A percentile compares a stretch with the other conserved stretches of the same genome.
Evolutionary conservation across 352 stramenopile genomes (phyloP).

Genomic region (Phytophthora rubi): DNA sequence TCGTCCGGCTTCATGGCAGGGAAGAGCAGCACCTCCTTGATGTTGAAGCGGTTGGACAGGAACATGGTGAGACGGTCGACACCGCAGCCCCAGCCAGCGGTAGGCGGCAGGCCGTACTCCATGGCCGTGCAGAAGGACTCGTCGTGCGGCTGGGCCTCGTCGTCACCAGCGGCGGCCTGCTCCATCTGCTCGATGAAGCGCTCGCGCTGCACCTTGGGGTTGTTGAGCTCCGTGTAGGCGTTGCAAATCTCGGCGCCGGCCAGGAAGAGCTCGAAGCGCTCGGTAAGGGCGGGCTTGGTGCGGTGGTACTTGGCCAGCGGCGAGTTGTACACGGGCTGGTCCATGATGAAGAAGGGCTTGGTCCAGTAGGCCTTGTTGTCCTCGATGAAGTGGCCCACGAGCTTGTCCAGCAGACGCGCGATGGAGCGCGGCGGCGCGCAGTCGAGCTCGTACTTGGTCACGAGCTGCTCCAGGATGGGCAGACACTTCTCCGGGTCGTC

Average conservation of each 20-base stretch:
- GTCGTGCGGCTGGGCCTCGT: constrained; percentile 93
- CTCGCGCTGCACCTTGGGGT: constrained; percentile 92
- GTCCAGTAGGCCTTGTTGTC: constrained; percentile 88
- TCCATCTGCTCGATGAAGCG: constrained; percentile 86
- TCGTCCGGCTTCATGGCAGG: constrained; percentile 99
- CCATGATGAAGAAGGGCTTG: constrained; percentile 98
- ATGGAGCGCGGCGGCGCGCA: constrained; percentile 77
- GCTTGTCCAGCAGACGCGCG: constrained; percentile 84
- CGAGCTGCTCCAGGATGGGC: constrained; percentile 66
- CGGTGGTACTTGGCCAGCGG: constrained; percentile 98
- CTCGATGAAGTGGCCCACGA: constrained; percentile 91
- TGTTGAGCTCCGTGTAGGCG: constrained; percentile 99
- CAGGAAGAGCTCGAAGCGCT: constrained; percentile 99
- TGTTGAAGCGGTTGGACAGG: constrained; percentile 93
- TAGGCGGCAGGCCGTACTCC: constrained; percentile 98
- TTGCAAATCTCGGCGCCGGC: constrained; percentile 97
- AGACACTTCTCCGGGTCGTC: constrained; percentile 67
- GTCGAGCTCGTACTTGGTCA: constrained; percentile 76
- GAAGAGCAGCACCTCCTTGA: constrained; percentile 99
- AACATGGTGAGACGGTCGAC: constrained; percentile 99
- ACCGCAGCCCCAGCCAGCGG: constrained; percentile 96
- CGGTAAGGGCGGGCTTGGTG: constrained; percentile 92
- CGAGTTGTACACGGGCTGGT: constrained; percentile 98
- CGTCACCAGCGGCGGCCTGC: constrained; percentile 79
- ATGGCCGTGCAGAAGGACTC: constrained; percentile 95